Evolutionary conservation across 352 stramenopile species (phyloP), one percentile per base, ranked within the genome.

Genomic region (Aphanomyces invadans): DNA sequence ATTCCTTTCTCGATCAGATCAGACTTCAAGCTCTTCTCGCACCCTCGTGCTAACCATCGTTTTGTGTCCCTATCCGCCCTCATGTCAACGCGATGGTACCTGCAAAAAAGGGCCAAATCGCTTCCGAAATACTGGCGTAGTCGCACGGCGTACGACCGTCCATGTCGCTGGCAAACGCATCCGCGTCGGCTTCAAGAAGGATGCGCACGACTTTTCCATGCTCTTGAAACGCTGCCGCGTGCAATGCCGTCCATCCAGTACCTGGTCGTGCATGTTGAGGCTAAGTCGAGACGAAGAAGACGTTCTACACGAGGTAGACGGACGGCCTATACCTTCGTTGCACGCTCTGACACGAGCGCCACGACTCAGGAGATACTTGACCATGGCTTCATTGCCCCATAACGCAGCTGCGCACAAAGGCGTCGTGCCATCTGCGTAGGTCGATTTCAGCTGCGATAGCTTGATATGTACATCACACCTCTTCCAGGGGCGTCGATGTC

Each of bases 241-340:
- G 78, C 33, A 87, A 51, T n/a, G 77, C 77, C 56, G 80, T 89
- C 77, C 80, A 89, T 4, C 71, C 74, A 0, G 79, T 89, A 2
- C 80, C 78, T 88, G 51, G 19, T 55, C 11, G 17, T n/a, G 3
- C 21, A 5, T 33, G 4, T 15, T 21, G 25, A 46, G 2, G 17
- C 68, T 4, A 4, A 49, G 33, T 21, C n/a, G n/a, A n/a, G n/a
- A n/a, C n/a, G n/a, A n/a, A n/a, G n/a, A n/a, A n/a, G n/a, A n/a
- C n/a, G n/a, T n/a, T n/a, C n/a, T n/a, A n/a, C n/a, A n/a, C n/a
- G n/a, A n/a, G n/a, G n/a, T n/a, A n/a, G n/a, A n/a, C n/a, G n/a
- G n/a, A n/a, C n/a, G n/a, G n/a, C n/a, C n/a, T n/a, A n/a, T 63
- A 84, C 79, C 80, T 76, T 88, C 80, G 51, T 87, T 88, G 33